Evolutionary conservation across 2,329 filamentous ascomycete genomes (phyloP).

Genomic region (Saccharata proteae): DNA sequence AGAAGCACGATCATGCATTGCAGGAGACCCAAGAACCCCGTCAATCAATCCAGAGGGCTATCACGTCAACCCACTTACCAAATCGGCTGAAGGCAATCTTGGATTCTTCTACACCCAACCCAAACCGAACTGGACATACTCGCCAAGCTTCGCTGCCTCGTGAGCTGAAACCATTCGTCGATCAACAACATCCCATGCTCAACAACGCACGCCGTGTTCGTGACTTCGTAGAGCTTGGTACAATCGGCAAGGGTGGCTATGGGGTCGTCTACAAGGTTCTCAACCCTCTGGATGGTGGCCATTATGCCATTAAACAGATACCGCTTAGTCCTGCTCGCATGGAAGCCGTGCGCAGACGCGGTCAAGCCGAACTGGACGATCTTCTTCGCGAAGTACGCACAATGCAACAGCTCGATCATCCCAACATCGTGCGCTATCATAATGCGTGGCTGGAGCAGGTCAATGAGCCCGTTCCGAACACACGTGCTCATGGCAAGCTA

Average conservation of each 20-base stretch:
- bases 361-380: slow-evolving; percentile 41
- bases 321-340: slow-evolving; percentile 41
- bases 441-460: slow-evolving; percentile 49
- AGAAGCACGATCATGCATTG: background rate
- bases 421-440: slow-evolving; percentile 55
- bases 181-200: background rate
- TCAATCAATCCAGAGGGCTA: too few species aligned
- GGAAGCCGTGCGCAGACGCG: slow-evolving; percentile 39
- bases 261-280: slow-evolving; percentile 50
- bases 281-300: slow-evolving; percentile 48
- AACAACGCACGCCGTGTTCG: background rate
- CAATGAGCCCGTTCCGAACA: too few species aligned
- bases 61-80: too few species aligned
- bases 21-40: too few species aligned
- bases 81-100: too few species aligned
- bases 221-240: slow-evolving; percentile 24
- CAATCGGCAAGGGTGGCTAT: slow-evolving; percentile 54
- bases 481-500: too few species aligned
- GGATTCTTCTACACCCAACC: too few species aligned
- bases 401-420: slow-evolving; percentile 50
- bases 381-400: slow-evolving; percentile 50
- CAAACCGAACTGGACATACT: too few species aligned
- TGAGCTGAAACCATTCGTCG: background rate
- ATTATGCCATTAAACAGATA: slow-evolving; percentile 57
- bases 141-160: too few species aligned